Conservation (phyloP, 352 stramenopile genomes). For the Pythium dissimile region DNA sequence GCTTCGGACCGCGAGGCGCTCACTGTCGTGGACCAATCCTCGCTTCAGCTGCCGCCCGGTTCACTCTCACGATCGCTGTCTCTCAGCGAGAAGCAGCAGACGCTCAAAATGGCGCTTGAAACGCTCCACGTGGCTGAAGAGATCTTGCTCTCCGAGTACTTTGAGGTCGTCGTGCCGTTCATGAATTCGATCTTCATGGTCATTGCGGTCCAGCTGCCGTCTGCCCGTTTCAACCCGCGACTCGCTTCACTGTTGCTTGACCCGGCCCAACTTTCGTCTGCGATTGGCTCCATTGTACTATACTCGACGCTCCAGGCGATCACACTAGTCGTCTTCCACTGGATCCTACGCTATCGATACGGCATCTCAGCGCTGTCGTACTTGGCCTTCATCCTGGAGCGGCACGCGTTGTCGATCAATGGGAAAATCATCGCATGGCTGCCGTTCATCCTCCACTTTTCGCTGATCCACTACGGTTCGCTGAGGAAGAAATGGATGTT, state of each 20-base stretch:
- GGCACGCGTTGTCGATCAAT: conserved; percentile 9
- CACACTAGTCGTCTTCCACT: conserved; percentile 12
- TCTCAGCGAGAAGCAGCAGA: not conserved
- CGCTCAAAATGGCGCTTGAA: conserved; percentile 5
- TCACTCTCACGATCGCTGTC: not conserved
- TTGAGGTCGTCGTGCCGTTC: conserved; percentile 21
- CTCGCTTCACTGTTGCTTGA: not conserved
- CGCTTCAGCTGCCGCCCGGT: not conserved
- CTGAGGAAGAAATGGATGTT: not conserved
- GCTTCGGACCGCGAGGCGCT: not conserved
- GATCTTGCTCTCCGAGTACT: conserved; percentile 20
- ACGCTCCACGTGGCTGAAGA: not conserved
- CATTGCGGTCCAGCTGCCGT: conserved; percentile 3
- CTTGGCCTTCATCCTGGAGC: conserved; percentile 20
- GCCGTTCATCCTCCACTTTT: conserved; percentile 17
- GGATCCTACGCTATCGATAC: conserved; percentile 11
- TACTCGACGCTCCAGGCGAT: conserved; percentile 11
- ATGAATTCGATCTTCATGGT: conserved; percentile 12
- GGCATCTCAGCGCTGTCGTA: conserved; percentile 5
- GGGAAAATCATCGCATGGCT: conserved; percentile 18
- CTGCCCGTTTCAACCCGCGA: conserved; percentile 7
- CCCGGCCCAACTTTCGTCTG: not conserved
- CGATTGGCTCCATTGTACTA: not conserved
- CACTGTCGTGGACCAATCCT: not conserved
- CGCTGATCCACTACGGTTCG: conserved; percentile 17